Evolutionary conservation across 2,329 filamentous ascomycete species (phyloP), one percentile per base, ranked within the genome.

Genomic region (Colletotrichum chlorophyti): DNA sequence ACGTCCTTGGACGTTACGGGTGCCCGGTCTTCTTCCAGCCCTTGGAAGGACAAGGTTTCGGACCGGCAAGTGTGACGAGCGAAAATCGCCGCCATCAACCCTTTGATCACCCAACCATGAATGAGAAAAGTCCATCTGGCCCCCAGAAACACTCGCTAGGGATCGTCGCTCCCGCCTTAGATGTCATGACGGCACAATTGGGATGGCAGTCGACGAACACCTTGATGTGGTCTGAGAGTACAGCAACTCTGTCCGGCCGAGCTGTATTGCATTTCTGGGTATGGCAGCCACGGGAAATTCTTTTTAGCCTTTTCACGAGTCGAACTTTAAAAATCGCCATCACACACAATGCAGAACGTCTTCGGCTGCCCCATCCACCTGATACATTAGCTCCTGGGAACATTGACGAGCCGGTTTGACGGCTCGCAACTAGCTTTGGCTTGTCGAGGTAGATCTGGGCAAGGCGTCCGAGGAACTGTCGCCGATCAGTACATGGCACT

Each of bases 251-350:
- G 57, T 29, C 29, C 57, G 11, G 26, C n/a, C 19, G 31, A 34
- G 32, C n/a, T 40, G 38, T 41, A 23, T 21, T n/a, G 21, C n/a
- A 14, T 57, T 45, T 32, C 26, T 45, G 45, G 19, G 37, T n/a
- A n/a, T n/a, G n/a, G 21, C 23, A 29, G 43, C 43, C 43, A 17
- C 43, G 38, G 57, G 34, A 31, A 46, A n/a, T 50, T 57, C n/a
- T n/a, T n/a, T n/a, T 50, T 60, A 35, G 51, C 14, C 37, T 60
- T 55, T 60, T 17, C 38, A 45, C 43, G 38, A 50, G 9, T 14
- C 51, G 43, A 57, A 60, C 45, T 50, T 32, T 49, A 57, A 55
- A 49, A n/a, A 15, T 46, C 51, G 57, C 46, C 43, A 60, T 60
- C 38, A 21, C n/a, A n/a, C n/a, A 15, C 26, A 45, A 29, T 34